Evolutionary conservation across 2,329 filamentous ascomycete genomes (phyloP).

Genomic region (Neonectria faginata): DNA sequence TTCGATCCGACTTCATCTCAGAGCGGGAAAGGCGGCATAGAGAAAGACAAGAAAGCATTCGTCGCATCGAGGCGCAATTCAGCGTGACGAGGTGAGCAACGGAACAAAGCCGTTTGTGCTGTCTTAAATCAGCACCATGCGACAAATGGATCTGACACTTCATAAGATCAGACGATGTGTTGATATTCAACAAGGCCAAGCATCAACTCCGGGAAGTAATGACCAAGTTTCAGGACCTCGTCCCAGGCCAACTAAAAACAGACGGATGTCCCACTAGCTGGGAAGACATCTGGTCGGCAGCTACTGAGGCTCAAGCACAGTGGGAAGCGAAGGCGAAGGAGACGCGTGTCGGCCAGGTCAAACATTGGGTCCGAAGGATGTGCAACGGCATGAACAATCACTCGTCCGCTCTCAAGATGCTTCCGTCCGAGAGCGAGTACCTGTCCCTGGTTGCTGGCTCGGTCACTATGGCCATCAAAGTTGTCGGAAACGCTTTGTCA

Average conservation of each 20-base stretch:
- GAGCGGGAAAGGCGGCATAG: background rate
- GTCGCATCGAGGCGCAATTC: background rate
- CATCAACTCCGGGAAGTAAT: background rate
- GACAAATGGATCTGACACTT: background rate
- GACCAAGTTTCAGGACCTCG: background rate
- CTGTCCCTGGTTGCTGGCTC: slow-evolving; percentile 29
- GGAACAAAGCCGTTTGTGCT: background rate
- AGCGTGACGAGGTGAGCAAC: background rate
- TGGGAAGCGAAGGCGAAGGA: slow-evolving; percentile 26
- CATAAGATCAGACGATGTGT: background rate
- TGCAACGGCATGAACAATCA: slow-evolving; percentile 34
- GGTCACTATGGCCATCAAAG: slow-evolving; percentile 33
- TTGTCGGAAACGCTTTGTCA: slow-evolving; percentile 5
- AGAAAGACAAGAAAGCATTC: background rate
- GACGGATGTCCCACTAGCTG: background rate
- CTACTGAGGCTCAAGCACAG: slow-evolving; percentile 9
- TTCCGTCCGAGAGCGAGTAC: slow-evolving; percentile 32
- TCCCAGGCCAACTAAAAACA: background rate
- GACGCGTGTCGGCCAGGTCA: slow-evolving; percentile 16
- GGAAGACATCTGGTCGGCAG: background rate
- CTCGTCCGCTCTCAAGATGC: slow-evolving; percentile 30
- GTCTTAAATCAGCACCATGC: background rate
- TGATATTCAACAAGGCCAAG: background rate
- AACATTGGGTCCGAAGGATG: slow-evolving; percentile 28
- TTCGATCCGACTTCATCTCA: background rate